A percentile compares a stretch with the other conserved stretches of the same genome.
Evolutionary conservation across 371 early-diverging fungal species (phyloP).

Genomic region (Saksenaea vasiformis): DNA sequence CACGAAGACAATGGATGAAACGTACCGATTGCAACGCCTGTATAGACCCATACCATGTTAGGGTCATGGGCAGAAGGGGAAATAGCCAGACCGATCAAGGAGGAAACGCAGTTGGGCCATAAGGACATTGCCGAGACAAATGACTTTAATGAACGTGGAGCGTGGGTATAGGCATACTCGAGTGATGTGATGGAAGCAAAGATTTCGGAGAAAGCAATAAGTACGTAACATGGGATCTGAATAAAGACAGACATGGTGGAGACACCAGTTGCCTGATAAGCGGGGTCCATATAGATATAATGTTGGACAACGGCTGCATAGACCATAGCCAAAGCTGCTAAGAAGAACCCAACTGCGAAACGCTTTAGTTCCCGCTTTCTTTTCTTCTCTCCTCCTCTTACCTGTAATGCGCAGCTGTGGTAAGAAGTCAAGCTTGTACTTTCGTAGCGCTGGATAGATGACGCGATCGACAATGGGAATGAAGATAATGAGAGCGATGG

Average conservation of each 20-base stretch:
- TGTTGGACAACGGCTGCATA: conserved; percentile 71
- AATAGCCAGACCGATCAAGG: conserved; percentile 64
- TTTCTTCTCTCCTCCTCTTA: not conserved
- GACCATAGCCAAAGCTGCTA: conserved; percentile 62
- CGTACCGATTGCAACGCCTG: conserved; percentile 50
- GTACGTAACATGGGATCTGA: conserved; percentile 63
- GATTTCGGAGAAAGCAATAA: conserved; percentile 69
- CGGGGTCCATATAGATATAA: conserved; percentile 55
- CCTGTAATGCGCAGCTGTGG: conserved; percentile 38
- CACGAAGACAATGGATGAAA: not conserved
- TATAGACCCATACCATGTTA: conserved; percentile 63
- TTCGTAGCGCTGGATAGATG: conserved; percentile 66
- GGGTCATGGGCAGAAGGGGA: conserved; percentile 67
- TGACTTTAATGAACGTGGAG: conserved; percentile 69
- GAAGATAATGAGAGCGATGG: conserved; percentile 67
- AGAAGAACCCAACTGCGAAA: conserved; percentile 63
- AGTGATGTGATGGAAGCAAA: conserved; percentile 72
- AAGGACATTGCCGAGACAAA: conserved; percentile 65
- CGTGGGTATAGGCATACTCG: conserved; percentile 74
- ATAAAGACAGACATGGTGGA: conserved; percentile 56
- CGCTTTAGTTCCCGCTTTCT: conserved; percentile 50
- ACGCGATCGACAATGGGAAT: conserved; percentile 69
- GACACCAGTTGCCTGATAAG: conserved; percentile 21
- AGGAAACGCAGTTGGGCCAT: conserved; percentile 68
- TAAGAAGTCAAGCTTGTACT: conserved; percentile 28